These are phyloP conservation scores for Jacaranda copaia DNA, from an alignment of 257 asterid species.

Conservation along the genomic window DNA sequence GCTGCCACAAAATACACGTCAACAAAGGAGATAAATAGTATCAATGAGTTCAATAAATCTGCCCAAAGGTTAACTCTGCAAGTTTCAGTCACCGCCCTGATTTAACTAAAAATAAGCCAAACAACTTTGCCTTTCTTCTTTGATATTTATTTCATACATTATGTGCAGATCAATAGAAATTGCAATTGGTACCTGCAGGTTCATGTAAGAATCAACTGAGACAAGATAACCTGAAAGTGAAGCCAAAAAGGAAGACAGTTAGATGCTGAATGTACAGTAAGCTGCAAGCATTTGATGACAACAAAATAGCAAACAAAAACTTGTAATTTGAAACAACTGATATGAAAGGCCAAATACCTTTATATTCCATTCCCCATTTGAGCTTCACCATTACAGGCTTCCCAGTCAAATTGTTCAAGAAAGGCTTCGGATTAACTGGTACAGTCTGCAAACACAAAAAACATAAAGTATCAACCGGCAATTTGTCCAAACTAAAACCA, in stretches of 20 bases:
- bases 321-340: neutral
- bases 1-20: slow-evolving; percentile 50
- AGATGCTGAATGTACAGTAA: neutral
- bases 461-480: neutral
- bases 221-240: slow-evolving; percentile 64
- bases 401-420: slow-evolving; percentile 83
- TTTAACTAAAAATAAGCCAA: neutral
- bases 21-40: neutral
- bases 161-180: neutral
- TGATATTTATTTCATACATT: neutral
- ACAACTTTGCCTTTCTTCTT: neutral
- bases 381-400: slow-evolving; percentile 81
- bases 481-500: neutral
- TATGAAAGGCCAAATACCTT: slow-evolving; percentile 47
- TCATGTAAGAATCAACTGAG: slow-evolving; percentile 85
- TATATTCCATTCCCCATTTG: slow-evolving; percentile 88
- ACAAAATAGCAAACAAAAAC: neutral
- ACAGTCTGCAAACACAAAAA: slow-evolving; percentile 57
- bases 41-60: neutral
- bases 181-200: slow-evolving; percentile 62
- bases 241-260: neutral
- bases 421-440: slow-evolving; percentile 87
- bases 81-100: neutral
- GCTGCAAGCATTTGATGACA: neutral
- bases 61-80: neutral